Percentiles rank a stretch among this genome's conserved stretches.
Conservation (phyloP, 2,329 filamentous ascomycete species). For the Dryadomyces quercivorus region DNA sequence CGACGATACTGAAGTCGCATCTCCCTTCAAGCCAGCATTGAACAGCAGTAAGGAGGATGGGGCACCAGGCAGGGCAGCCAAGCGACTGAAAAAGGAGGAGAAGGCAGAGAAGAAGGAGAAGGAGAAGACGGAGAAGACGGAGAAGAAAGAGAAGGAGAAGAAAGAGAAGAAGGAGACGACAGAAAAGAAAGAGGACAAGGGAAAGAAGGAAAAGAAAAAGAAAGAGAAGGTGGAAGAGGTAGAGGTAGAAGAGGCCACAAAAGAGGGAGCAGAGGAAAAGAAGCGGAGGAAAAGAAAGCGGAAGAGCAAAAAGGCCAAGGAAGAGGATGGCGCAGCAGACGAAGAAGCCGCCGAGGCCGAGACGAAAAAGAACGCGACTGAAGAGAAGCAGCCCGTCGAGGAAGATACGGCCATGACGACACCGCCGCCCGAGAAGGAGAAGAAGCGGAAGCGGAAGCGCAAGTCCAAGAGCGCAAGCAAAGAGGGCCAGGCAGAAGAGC, state of each 20-base stretch:
- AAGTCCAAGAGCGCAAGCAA: constrained; percentile 6
- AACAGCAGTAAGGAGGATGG: not conserved
- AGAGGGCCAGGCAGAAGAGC: not conserved
- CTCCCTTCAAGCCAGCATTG: not conserved
- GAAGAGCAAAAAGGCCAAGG: not conserved
- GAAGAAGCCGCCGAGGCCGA: not conserved
- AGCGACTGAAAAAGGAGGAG: constrained; percentile 5
- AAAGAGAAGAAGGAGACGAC: constrained; percentile 10
- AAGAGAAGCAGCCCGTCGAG: not conserved
- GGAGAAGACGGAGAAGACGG: constrained; percentile 5
- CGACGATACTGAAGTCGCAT: constrained; percentile 10
- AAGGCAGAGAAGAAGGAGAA: constrained; percentile 13
- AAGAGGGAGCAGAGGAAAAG: not conserved
- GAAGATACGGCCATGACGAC: not conserved
- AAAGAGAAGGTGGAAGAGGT: not conserved
- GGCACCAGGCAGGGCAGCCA: not conserved
- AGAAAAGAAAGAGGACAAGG: not conserved
- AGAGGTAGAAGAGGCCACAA: not conserved
- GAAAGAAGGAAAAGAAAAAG: not conserved
- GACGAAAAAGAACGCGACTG: not conserved
- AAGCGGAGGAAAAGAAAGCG: not conserved
- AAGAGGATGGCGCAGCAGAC: not conserved
- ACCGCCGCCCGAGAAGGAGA: constrained; percentile 3
- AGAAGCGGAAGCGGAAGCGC: constrained; percentile 9
- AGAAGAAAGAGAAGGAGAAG: constrained; percentile 15